Evolutionary conservation across 116 monocot species (phyloP).

Genomic region (Posidonia oceanica): DNA sequence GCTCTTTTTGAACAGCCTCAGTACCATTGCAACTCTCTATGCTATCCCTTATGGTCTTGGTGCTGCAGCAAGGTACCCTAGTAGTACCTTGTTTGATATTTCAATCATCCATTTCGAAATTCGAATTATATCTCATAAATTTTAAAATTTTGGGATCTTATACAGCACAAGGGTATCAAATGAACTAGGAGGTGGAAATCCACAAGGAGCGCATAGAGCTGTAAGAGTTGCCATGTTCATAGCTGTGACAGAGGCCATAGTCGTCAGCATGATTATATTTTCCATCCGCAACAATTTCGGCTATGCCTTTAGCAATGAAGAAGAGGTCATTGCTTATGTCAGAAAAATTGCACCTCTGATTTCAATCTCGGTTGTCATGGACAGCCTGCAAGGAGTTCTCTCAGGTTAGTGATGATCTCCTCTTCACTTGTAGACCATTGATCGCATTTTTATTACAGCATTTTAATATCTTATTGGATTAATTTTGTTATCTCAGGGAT

Average conservation of each 20-base stretch:
- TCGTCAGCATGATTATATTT: constrained; percentile 26
- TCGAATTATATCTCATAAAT: no score
- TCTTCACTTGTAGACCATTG: not conserved
- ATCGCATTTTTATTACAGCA: not conserved
- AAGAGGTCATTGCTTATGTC: constrained; percentile 42
- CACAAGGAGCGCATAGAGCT: constrained; percentile 25
- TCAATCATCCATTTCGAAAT: no score
- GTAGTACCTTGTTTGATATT: no score
- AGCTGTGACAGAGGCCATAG: constrained; percentile 15
- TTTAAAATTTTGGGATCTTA: not conserved
- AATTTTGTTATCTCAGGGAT: constrained; percentile 24
- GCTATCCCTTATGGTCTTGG: constrained; percentile 48
- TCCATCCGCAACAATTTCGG: constrained; percentile 20
- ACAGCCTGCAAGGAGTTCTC: constrained; percentile 40
- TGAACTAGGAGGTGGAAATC: constrained; percentile 63
- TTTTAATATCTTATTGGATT: not conserved
- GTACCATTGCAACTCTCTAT: constrained; percentile 23
- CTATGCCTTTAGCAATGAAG: constrained; percentile 46
- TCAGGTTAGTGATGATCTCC: constrained; percentile 30
- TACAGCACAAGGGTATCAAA: constrained; percentile 48
- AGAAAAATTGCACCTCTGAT: constrained; percentile 36
- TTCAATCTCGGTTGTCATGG: constrained; percentile 27
- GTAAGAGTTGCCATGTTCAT: constrained; percentile 25
- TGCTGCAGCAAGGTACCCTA: constrained; percentile 25
- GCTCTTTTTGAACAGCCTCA: constrained; percentile 25